Conservation (phyloP, 129 eudicot species). For the Lactuca sativa region DNA sequence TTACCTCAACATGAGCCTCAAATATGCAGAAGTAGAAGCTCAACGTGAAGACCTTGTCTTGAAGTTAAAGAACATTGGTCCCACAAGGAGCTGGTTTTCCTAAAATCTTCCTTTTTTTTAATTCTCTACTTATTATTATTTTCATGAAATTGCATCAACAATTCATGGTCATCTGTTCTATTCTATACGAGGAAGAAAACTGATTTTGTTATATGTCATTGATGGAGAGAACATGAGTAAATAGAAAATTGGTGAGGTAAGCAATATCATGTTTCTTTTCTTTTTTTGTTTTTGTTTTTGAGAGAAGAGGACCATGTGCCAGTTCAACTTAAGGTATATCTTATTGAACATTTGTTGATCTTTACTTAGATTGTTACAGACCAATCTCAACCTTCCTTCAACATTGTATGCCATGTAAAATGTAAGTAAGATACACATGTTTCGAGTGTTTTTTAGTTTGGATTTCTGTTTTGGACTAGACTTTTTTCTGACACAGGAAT, state of each 20-base stretch:
- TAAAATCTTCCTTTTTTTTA: conserved; percentile 8
- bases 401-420: not conserved
- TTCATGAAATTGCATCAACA: conserved; percentile 20
- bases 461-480: not conserved
- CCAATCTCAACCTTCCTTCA: not conserved
- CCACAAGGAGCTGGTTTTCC: conserved; percentile 56
- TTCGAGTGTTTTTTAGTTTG: not conserved
- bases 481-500: not conserved
- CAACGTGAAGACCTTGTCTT: conserved; percentile 69
- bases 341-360: not conserved
- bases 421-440: conserved; percentile 7
- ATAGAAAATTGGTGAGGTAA: conserved; percentile 22
- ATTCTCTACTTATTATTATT: not conserved
- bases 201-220: conserved; percentile 5
- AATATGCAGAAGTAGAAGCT: conserved; percentile 78
- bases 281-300: not conserved
- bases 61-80: conserved; percentile 49
- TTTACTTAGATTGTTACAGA: not conserved
- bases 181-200: conserved; percentile 4
- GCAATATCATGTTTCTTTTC: not conserved
- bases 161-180: not conserved
- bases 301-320: no score
- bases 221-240: conserved; percentile 10
- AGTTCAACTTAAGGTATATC: not conserved
- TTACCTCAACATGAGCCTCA: conserved; percentile 69